phyloP scores from a whole-genome alignment of 306 rosid species.

The Cicer yamashitae region DNA sequence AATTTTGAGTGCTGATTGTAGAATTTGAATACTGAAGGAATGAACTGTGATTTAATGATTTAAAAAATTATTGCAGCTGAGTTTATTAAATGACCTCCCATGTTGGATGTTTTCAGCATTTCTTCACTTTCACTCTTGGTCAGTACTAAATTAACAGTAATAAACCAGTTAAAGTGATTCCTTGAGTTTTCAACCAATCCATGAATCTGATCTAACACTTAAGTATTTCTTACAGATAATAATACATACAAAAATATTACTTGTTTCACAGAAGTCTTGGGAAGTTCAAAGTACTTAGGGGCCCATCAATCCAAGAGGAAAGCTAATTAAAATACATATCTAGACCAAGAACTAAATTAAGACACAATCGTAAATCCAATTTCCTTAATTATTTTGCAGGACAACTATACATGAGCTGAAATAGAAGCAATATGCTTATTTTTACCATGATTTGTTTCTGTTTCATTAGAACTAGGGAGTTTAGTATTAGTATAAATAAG shows the following conservation, averaged over 20 bases:
- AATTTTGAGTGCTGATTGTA: not conserved
- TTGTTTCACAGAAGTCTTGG: constrained; percentile 7
- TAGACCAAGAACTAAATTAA: constrained; percentile 6
- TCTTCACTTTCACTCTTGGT: constrained; percentile 9
- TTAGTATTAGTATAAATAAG: not conserved
- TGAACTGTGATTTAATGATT: constrained; percentile 8
- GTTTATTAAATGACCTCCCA: constrained; percentile 40
- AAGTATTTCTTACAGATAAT: constrained; percentile 26
- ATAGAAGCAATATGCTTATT: constrained; percentile 20
- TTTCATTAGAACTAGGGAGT: constrained; percentile 18
- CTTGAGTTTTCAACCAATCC: constrained; percentile 10
- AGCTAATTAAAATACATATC: constrained; percentile 19
- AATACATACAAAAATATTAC: constrained; percentile 13
- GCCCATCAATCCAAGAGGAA: constrained; percentile 17
- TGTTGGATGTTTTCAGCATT: constrained; percentile 5
- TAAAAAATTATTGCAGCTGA: constrained; percentile 10
- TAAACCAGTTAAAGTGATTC: constrained; percentile 25
- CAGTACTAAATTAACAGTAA: constrained; percentile 1
- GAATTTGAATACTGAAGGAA: constrained; percentile 13
- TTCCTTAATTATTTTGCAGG: not conserved
- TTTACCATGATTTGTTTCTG: not conserved
- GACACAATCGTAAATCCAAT: constrained; percentile 2
- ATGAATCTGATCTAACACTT: constrained; percentile 27
- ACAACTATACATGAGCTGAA: constrained; percentile 17
- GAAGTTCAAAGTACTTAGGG: constrained; percentile 29